Percentiles rank a stretch among this genome's conserved stretches.
These are phyloP conservation scores for Tetracladium setigerum DNA, from an alignment of 495 filamentous ascomycete genomes.

Conservation along the genomic window DNA sequence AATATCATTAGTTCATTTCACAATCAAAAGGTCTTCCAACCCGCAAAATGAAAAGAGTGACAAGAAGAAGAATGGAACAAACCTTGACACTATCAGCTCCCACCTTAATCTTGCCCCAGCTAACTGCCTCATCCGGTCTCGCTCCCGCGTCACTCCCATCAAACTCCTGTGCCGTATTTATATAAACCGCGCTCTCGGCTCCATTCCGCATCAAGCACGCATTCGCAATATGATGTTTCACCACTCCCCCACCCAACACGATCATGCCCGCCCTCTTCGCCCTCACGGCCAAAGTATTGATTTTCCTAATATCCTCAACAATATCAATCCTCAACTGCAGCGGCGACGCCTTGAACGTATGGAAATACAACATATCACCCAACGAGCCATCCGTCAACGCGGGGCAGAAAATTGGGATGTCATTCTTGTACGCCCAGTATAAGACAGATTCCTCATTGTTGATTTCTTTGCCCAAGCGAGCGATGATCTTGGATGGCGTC, in stretches of 20 bases:
- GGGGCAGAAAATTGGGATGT: conserved; percentile 94
- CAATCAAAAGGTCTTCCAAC: not conserved
- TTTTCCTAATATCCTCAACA: conserved; percentile 77
- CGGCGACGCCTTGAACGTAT: conserved; percentile 82
- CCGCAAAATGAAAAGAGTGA: not conserved
- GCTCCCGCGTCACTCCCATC: conserved; percentile 96
- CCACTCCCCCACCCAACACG: conserved; percentile 82
- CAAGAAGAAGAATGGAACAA: conserved; percentile 8
- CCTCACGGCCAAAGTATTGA: conserved; percentile 82
- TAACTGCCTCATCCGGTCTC: conserved; percentile 91
- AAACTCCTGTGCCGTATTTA: conserved; percentile 95
- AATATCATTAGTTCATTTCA: not conserved
- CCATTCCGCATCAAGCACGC: conserved; percentile 96
- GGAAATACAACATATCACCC: conserved; percentile 97
- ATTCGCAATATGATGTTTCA: conserved; percentile 98
- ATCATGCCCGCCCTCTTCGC: conserved; percentile 87
- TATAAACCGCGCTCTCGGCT: conserved; percentile 90
- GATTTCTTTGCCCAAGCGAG: conserved; percentile 83
- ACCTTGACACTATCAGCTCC: conserved; percentile 84
- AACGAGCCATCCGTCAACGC: conserved; percentile 90
- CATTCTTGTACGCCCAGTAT: conserved; percentile 91
- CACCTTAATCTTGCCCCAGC: conserved; percentile 95
- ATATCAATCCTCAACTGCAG: conserved; percentile 75
- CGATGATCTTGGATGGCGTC: conserved; percentile 85
- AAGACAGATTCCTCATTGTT: conserved; percentile 80